Conservation (phyloP, 306 rosid genomes). For the Coriaria nepalensis region DNA sequence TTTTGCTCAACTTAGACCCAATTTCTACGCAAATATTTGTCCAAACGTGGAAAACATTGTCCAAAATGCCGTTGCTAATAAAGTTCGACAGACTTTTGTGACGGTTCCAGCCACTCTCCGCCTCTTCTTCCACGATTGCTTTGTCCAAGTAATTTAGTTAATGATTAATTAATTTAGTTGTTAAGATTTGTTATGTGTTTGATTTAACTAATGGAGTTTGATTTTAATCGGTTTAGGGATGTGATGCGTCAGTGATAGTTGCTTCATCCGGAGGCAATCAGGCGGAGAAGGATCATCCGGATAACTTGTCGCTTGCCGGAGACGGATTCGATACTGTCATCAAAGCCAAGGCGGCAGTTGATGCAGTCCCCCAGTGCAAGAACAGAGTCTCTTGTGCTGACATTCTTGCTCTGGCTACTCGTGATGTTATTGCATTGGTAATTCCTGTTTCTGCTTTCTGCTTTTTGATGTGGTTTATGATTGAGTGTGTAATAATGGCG, state of each 20-base stretch:
- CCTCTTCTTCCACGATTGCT: slow-evolving; percentile 90
- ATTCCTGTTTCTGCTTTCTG: not conserved
- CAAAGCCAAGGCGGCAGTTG: slow-evolving; percentile 54
- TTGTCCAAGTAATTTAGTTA: slow-evolving; percentile 40
- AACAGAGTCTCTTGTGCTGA: slow-evolving; percentile 69
- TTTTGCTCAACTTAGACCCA: slow-evolving; percentile 39
- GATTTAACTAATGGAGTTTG: too few species aligned
- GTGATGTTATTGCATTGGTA: slow-evolving; percentile 49
- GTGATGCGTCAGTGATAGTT: slow-evolving; percentile 52
- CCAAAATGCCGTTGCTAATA: slow-evolving; percentile 38
- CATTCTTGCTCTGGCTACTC: slow-evolving; percentile 55
- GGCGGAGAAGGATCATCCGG: slow-evolving; percentile 62
- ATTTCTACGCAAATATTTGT: slow-evolving; percentile 50
- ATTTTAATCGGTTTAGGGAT: slow-evolving; percentile 25
- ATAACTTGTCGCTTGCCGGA: slow-evolving; percentile 57
- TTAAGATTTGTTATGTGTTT: too few species aligned
- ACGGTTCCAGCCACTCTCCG: slow-evolving; percentile 82
- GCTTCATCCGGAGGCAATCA: slow-evolving; percentile 29
- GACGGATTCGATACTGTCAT: slow-evolving; percentile 65
- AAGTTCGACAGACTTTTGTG: slow-evolving; percentile 63
- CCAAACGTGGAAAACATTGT: slow-evolving; percentile 71
- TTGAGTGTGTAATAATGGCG: not conserved
- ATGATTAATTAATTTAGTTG: too few species aligned
- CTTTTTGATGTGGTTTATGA: not conserved
- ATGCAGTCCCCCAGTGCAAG: slow-evolving; percentile 39